phyloP scores from a whole-genome alignment of 225 moss, liverwort and hornwort genomes.

The Rhytidiadelphus loreus region DNA sequence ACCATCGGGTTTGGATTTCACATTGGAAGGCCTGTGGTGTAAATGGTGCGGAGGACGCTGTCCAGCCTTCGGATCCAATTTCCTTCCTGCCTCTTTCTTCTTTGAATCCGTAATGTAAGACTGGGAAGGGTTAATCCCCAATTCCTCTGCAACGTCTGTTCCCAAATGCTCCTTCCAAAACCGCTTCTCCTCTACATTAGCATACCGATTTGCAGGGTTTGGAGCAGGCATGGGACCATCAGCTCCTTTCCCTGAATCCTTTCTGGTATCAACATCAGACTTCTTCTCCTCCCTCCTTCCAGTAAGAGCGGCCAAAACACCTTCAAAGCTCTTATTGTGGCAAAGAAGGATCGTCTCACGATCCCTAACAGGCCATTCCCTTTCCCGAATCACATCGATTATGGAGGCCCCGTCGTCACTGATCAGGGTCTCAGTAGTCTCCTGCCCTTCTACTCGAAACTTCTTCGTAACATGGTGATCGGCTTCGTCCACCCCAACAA shows the following conservation, averaged over 20 bases:
- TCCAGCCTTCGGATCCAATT: conserved; percentile 52
- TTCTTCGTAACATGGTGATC: conserved; percentile 37
- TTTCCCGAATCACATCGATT: conserved; percentile 62
- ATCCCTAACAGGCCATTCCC: conserved; percentile 83
- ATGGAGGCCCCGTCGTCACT: conserved; percentile 35
- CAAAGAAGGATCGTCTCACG: conserved; percentile 86
- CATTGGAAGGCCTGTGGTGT: conserved; percentile 49
- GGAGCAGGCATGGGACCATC: conserved; percentile 44
- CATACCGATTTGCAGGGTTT: conserved; percentile 64
- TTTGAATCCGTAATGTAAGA: conserved; percentile 73
- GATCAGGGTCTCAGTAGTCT: conserved; percentile 25
- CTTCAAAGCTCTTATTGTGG: conserved; percentile 75
- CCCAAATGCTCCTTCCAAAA: conserved; percentile 99
- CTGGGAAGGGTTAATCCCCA: conserved; percentile 95
- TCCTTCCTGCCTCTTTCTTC: conserved; percentile 65
- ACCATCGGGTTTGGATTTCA: conserved; percentile 63
- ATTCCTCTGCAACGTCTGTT: conserved; percentile 90
- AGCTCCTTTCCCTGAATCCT: conserved; percentile 55
- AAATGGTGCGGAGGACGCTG: conserved; percentile 58
- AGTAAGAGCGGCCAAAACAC: conserved; percentile 45
- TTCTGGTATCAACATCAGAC: conserved; percentile 47
- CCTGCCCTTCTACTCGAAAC: conserved; percentile 32
- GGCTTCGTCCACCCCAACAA: conserved; percentile 21
- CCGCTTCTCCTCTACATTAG: conserved; percentile 83
- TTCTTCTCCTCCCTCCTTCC: conserved; percentile 79